phyloP scores from a whole-genome alignment of 768 basidiomycete genomes.

The Rhodotorula toruloides region DNA sequence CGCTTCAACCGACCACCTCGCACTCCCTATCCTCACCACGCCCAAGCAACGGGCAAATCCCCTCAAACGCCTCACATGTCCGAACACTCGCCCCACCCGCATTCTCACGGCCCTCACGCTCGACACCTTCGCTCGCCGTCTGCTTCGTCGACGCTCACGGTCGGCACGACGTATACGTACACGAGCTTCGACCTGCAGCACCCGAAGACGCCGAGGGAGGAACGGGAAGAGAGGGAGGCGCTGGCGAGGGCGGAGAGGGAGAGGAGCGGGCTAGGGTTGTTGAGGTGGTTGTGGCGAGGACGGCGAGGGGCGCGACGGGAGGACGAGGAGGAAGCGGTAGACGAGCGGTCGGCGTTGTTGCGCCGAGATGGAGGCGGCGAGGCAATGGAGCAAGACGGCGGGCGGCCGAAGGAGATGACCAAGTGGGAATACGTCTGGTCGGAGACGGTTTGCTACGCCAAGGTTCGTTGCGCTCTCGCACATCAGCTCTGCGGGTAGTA shows the following conservation, averaged over 20 bases:
- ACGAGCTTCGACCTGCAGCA: slow-evolving; percentile 7
- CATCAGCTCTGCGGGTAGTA: background rate
- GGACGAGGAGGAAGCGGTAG: background rate
- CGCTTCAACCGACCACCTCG: background rate
- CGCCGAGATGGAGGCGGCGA: background rate
- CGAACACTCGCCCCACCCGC: background rate
- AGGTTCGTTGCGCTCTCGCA: background rate
- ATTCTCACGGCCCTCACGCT: too few species aligned
- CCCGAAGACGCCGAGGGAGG: slow-evolving; percentile 9
- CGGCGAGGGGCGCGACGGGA: background rate
- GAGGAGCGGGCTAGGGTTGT: background rate
- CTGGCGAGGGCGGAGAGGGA: background rate
- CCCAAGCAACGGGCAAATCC: too few species aligned
- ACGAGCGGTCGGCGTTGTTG: slow-evolving; percentile 3
- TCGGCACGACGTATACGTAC: background rate
- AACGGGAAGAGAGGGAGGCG: background rate
- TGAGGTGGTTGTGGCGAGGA: background rate
- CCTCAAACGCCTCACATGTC: background rate
- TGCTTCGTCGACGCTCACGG: background rate
- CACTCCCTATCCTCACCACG: background rate
- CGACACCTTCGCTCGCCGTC: background rate
- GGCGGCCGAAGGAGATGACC: too few species aligned
- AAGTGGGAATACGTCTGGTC: slow-evolving; percentile 9
- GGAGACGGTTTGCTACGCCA: slow-evolving; percentile 21
- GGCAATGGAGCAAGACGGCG: background rate